Conservation (phyloP, 208 protist species). For the Leishmania tarentolae region DNA sequence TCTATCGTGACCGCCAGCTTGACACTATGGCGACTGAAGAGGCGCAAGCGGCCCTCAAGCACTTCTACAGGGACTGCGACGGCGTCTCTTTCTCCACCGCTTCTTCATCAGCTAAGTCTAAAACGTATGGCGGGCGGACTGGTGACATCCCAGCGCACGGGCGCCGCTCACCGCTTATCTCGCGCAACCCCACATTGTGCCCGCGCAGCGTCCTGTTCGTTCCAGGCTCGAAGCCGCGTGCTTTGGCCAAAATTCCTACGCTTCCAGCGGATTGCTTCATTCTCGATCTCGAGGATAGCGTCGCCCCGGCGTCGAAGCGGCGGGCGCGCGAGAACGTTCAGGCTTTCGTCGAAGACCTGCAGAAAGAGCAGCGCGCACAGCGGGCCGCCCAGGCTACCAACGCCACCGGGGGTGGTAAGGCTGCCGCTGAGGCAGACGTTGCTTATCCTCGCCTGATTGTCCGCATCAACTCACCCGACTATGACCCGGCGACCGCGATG, state of each 20-base stretch:
- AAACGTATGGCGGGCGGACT: background rate
- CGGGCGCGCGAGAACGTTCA: slow-evolving; percentile 64
- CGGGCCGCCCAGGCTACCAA: background rate
- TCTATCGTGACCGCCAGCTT: slow-evolving; percentile 51
- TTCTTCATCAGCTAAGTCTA: background rate
- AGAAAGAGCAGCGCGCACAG: slow-evolving; percentile 12
- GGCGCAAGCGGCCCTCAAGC: slow-evolving; percentile 7
- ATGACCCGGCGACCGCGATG: slow-evolving; percentile 67
- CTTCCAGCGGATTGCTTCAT: slow-evolving; percentile 76
- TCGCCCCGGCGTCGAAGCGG: slow-evolving; percentile 37
- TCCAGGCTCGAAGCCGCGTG: slow-evolving; percentile 54
- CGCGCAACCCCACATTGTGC: slow-evolving; percentile 49
- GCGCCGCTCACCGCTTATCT: slow-evolving; percentile 33
- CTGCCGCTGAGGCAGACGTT: background rate
- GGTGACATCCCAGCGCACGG: background rate
- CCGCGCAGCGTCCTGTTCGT: slow-evolving; percentile 84
- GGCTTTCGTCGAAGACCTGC: slow-evolving; percentile 48
- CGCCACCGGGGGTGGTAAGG: background rate
- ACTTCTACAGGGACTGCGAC: slow-evolving; percentile 9
- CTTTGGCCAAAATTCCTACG: slow-evolving; percentile 56
- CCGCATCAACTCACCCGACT: slow-evolving; percentile 82
- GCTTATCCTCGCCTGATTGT: slow-evolving; percentile 59
- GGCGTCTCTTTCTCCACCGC: no score
- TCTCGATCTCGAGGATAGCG: slow-evolving; percentile 79
- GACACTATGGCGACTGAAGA: slow-evolving; percentile 30